Evolutionary conservation across 768 basidiomycete genomes (phyloP).

Genomic region (Boletus vinaceobasis): DNA sequence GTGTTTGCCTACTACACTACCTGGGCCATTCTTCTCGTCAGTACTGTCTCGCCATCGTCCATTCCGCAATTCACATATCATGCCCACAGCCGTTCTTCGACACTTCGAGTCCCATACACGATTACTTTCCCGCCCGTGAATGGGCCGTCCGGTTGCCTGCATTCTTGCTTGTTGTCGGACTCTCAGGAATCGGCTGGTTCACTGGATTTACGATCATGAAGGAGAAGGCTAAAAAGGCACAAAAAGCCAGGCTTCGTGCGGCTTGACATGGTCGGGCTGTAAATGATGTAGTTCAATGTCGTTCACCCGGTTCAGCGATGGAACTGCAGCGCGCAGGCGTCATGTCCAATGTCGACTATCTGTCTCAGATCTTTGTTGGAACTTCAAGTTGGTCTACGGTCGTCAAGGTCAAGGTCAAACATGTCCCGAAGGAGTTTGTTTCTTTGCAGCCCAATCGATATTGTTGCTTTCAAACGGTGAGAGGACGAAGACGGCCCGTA

Average conservation of each 20-base stretch:
- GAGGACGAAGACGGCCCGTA: not conserved
- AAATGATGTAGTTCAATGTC: not conserved
- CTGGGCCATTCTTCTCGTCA: constrained; percentile 86
- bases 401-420: not conserved
- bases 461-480: not conserved
- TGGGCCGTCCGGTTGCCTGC: constrained; percentile 91
- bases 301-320: not conserved
- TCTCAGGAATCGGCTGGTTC: constrained; percentile 78
- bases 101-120: constrained; percentile 64
- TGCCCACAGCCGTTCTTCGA: constrained; percentile 77
- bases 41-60: constrained; percentile 21
- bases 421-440: not conserved
- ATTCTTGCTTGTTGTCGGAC: constrained; percentile 73
- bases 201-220: constrained; percentile 72
- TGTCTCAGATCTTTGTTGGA: too few species aligned
- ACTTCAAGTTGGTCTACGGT: not conserved
- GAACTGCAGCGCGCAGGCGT: not conserved
- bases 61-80: constrained; percentile 6
- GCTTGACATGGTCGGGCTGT: constrained; percentile 39
- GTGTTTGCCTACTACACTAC: constrained; percentile 88
- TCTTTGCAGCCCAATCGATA: too few species aligned
- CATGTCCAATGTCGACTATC: not conserved
- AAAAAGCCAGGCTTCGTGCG: constrained; percentile 57
- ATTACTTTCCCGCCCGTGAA: constrained; percentile 82
- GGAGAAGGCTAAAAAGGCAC: constrained; percentile 67